A percentile compares a stretch with the other conserved stretches of the same genome.
These are phyloP conservation scores for Phytophthora citrophthora DNA, from an alignment of 352 stramenopile species.

Conservation along the genomic window DNA sequence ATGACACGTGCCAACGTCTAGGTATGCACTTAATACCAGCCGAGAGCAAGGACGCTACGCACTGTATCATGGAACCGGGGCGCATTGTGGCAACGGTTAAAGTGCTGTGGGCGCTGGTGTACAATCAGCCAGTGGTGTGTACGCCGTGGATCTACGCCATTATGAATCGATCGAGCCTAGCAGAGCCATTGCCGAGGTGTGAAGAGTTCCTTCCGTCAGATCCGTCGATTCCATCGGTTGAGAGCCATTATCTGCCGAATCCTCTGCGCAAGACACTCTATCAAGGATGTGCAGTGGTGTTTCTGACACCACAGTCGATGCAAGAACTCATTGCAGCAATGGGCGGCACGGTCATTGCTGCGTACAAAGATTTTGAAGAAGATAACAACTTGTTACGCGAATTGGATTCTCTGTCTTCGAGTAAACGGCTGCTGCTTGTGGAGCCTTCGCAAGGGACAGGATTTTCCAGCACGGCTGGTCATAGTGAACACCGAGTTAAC, in stretches of 20 bases:
- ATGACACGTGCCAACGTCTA: slow-evolving; percentile 79
- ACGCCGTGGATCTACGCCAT: slow-evolving; percentile 85
- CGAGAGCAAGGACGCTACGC: slow-evolving; percentile 71
- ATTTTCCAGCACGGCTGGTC: slow-evolving; percentile 60
- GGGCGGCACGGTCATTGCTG: slow-evolving; percentile 67
- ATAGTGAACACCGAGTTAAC: slow-evolving; percentile 47
- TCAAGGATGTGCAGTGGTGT: slow-evolving; percentile 73
- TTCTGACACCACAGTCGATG: slow-evolving; percentile 78
- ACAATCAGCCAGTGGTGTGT: slow-evolving; percentile 84
- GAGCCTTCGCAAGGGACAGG: slow-evolving; percentile 56
- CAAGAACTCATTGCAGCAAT: slow-evolving; percentile 79
- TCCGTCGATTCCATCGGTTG: slow-evolving; percentile 56
- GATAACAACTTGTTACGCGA: slow-evolving; percentile 65
- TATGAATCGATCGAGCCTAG: slow-evolving; percentile 72
- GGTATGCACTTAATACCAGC: slow-evolving; percentile 79
- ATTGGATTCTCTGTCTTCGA: slow-evolving; percentile 55
- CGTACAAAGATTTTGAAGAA: slow-evolving; percentile 59
- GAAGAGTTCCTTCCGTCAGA: slow-evolving; percentile 77
- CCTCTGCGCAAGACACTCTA: slow-evolving; percentile 80
- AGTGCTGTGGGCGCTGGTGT: slow-evolving; percentile 86
- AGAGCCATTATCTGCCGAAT: slow-evolving; percentile 79
- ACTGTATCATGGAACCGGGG: slow-evolving; percentile 89
- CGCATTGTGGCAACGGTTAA: slow-evolving; percentile 85
- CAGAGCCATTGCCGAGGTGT: slow-evolving; percentile 75
- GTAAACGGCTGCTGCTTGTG: slow-evolving; percentile 67